These are phyloP conservation scores for Parietaria judaica DNA, from an alignment of 306 rosid species.

Conservation along the genomic window DNA sequence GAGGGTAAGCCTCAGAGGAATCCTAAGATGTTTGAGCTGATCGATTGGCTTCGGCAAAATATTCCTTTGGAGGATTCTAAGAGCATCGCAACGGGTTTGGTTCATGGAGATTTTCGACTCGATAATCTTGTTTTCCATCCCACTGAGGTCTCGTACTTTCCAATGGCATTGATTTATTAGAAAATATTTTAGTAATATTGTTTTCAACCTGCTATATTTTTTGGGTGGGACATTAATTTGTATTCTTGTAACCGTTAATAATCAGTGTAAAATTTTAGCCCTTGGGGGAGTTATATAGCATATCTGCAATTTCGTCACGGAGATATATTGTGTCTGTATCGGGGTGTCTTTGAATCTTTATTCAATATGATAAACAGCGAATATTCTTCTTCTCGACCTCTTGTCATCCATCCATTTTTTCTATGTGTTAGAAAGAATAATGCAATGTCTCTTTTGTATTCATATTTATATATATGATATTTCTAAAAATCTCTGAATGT, in stretches of 20 bases:
- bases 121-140: slow-evolving; percentile 94
- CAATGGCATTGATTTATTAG: too few relatives aligned
- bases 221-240: too few relatives aligned
- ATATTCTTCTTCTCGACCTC: background rate
- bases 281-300: too few relatives aligned
- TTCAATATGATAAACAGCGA: too few relatives aligned
- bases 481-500: background rate
- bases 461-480: background rate
- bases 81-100: slow-evolving; percentile 65
- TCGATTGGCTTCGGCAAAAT: slow-evolving; percentile 62
- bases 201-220: background rate
- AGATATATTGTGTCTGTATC: too few relatives aligned
- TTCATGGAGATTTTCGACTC: slow-evolving; percentile 95
- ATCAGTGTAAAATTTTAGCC: too few relatives aligned
- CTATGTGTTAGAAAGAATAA: background rate
- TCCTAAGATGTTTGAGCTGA: slow-evolving; percentile 75
- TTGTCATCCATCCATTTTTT: background rate
- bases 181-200: too few relatives aligned
- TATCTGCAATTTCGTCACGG: too few relatives aligned
- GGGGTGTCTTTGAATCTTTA: too few relatives aligned
- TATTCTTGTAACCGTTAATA: background rate
- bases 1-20: slow-evolving; percentile 71
- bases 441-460: background rate
- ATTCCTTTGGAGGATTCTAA: slow-evolving; percentile 82
- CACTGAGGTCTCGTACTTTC: slow-evolving; percentile 51